Evolutionary conservation across 1,284 basidiomycete species (phyloP).

Genomic region (Baeospora myosura): DNA sequence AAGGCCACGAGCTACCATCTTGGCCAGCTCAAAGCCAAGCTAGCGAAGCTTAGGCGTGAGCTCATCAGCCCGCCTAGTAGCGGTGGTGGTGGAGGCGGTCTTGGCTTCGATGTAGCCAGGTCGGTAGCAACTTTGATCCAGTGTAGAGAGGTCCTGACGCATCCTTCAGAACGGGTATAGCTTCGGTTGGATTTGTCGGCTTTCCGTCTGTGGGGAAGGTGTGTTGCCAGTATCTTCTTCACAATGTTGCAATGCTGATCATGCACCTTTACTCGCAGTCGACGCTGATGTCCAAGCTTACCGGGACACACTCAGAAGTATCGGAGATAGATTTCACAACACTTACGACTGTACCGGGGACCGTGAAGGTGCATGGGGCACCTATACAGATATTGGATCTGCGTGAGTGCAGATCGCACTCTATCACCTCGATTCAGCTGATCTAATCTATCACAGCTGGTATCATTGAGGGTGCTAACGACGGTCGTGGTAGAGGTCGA

Average conservation of each 20-base stretch:
- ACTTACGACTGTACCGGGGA: constrained; percentile 90
- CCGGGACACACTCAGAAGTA: constrained; percentile 95
- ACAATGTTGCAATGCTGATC: constrained; percentile 11
- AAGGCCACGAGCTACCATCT: constrained; percentile 94
- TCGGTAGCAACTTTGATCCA: constrained; percentile 13
- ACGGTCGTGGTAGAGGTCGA: constrained; percentile 94
- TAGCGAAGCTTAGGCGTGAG: constrained; percentile 94
- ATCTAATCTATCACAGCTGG: constrained; percentile 53
- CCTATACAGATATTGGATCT: constrained; percentile 84
- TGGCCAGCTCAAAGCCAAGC: constrained; percentile 96
- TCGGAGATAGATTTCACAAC: constrained; percentile 99
- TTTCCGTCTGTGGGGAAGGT: constrained; percentile 87
- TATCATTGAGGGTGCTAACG: constrained; percentile 98
- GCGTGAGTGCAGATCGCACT: constrained; percentile 40
- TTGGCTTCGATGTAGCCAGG: constrained; percentile 93
- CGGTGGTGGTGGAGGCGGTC: constrained; percentile 81
- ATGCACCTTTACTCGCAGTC: constrained; percentile 47
- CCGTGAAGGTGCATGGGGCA: constrained; percentile 90
- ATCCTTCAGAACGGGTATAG: constrained; percentile 77
- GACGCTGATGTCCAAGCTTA: constrained; percentile 95
- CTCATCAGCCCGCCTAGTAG: constrained; percentile 77
- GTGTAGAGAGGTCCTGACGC: background rate
- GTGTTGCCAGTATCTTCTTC: constrained; percentile 19
- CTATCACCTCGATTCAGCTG: background rate
- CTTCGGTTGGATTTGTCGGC: constrained; percentile 93